phyloP scores from a whole-genome alignment of 2,329 filamentous ascomycete species.

The Hirsutella thompsonii region DNA sequence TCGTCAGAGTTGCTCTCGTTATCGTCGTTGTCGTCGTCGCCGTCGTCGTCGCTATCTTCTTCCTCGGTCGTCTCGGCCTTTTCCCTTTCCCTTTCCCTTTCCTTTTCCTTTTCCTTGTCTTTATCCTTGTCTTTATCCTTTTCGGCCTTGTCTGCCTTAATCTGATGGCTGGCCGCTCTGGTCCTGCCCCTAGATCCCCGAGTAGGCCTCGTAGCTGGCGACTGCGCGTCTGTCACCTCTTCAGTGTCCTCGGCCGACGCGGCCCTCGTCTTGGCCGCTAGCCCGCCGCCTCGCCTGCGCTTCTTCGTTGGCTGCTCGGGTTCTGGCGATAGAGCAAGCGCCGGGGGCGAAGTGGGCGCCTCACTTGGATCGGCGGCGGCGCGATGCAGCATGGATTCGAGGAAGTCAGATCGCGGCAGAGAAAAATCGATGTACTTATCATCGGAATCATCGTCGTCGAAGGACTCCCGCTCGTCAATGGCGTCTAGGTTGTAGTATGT shows the following conservation, averaged over 20 bases:
- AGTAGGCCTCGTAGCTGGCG: constrained; percentile 22
- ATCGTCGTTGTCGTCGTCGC: too few relatives aligned
- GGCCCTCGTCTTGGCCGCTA: constrained; percentile 18
- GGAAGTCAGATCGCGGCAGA: constrained; percentile 36
- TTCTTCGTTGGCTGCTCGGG: constrained; percentile 24
- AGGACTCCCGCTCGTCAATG: constrained; percentile 73
- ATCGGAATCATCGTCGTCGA: constrained; percentile 44
- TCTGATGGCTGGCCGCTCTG: constrained; percentile 26
- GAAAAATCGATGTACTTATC: constrained; percentile 55
- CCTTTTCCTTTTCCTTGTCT: constrained; percentile 12
- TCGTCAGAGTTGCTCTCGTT: constrained; percentile 18
- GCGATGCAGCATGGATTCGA: constrained; percentile 32
- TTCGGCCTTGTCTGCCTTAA: constrained; percentile 11
- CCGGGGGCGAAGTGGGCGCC: constrained; percentile 31
- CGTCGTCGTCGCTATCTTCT: constrained; percentile 22
- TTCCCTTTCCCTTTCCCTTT: constrained; percentile 10
- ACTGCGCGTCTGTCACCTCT: constrained; percentile 26
- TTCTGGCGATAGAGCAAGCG: constrained; percentile 25
- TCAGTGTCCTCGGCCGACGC: constrained; percentile 36
- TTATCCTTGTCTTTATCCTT: too few relatives aligned
- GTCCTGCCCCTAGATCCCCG: constrained; percentile 30
- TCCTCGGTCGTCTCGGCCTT: constrained; percentile 20
- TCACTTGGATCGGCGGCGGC: constrained; percentile 32
- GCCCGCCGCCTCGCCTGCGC: constrained; percentile 29
- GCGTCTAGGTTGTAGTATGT: constrained; percentile 75